Conservation (phyloP, 106 monocot species). For the Ottelia alismoides region DNA sequence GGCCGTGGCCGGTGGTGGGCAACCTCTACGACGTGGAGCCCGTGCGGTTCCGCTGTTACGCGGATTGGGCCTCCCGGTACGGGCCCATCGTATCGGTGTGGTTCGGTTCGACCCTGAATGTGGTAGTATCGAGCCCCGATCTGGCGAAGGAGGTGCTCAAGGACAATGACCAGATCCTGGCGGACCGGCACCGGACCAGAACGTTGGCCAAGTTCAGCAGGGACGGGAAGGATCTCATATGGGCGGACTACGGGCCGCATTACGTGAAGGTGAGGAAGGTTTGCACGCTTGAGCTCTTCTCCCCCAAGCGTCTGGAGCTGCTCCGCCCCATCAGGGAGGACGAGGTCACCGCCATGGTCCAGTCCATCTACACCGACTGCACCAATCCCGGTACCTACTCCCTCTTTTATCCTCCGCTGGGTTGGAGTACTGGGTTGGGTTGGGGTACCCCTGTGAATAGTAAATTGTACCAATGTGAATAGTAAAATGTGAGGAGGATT, state of each 20-base stretch:
- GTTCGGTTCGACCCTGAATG: constrained; percentile 79
- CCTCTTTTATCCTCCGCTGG: too few relatives aligned
- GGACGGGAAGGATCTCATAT: constrained; percentile 54
- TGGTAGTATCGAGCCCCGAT: constrained; percentile 64
- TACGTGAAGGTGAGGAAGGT: constrained; percentile 92
- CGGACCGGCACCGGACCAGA: constrained; percentile 63
- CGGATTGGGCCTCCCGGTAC: constrained; percentile 66
- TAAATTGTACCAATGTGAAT: too few relatives aligned
- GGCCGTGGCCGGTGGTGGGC: constrained; percentile 68
- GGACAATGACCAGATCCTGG: constrained; percentile 77
- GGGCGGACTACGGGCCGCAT: constrained; percentile 97
- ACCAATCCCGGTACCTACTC: constrained; percentile 25
- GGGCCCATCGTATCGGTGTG: constrained; percentile 92
- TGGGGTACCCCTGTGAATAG: too few relatives aligned
- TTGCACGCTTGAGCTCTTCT: constrained; percentile 86
- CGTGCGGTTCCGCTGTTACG: constrained; percentile 72
- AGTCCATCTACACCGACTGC: constrained; percentile 44
- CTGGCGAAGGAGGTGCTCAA: constrained; percentile 80
- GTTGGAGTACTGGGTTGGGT: too few relatives aligned
- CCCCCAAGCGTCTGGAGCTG: constrained; percentile 63
- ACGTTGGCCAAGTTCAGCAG: constrained; percentile 73
- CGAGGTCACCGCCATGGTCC: constrained; percentile 97
- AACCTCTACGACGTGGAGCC: constrained; percentile 81
- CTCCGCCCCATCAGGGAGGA: constrained; percentile 83
- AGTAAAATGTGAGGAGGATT: too few relatives aligned